Evolutionary conservation across 2,329 filamentous ascomycete genomes (phyloP).

Genomic region (Emericellopsis atlantica): DNA sequence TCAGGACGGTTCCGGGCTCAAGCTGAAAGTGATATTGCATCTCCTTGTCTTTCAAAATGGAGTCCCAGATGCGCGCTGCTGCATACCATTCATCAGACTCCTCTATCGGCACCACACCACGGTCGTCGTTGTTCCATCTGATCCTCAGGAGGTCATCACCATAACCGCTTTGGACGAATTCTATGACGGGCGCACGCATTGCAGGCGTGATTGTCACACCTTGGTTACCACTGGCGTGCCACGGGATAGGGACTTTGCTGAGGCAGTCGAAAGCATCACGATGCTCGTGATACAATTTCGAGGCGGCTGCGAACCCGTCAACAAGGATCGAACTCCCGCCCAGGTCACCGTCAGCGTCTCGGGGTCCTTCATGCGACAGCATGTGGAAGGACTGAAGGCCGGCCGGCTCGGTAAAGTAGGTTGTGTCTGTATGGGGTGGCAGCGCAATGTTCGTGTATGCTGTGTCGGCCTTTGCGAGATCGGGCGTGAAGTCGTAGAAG

Average conservation of each 20-base stretch:
- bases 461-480: constrained; percentile 78
- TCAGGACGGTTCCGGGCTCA: constrained; percentile 61
- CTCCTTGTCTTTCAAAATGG: constrained; percentile 50
- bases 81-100: constrained; percentile 58
- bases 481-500: constrained; percentile 72
- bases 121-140: constrained; percentile 89
- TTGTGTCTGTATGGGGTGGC: constrained; percentile 82
- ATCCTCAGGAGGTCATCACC: constrained; percentile 38
- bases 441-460: constrained; percentile 82
- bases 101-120: constrained; percentile 53
- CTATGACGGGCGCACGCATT: constrained; percentile 58
- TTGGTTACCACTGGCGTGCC: constrained; percentile 82
- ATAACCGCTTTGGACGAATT: constrained; percentile 29
- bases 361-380: constrained; percentile 45
- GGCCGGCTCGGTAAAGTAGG: constrained; percentile 87
- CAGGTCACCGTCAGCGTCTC: constrained; percentile 18
- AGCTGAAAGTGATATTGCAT: constrained; percentile 74
- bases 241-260: constrained; percentile 45
- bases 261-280: constrained; percentile 46
- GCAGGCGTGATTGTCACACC: constrained; percentile 70
- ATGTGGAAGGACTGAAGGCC: constrained; percentile 90
- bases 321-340: constrained; percentile 76
- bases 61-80: constrained; percentile 64
- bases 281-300: constrained; percentile 40
- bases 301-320: constrained; percentile 70